These are phyloP conservation scores for Peniophora sp. DNA, from an alignment of 1,284 basidiomycete species.

Conservation along the genomic window DNA sequence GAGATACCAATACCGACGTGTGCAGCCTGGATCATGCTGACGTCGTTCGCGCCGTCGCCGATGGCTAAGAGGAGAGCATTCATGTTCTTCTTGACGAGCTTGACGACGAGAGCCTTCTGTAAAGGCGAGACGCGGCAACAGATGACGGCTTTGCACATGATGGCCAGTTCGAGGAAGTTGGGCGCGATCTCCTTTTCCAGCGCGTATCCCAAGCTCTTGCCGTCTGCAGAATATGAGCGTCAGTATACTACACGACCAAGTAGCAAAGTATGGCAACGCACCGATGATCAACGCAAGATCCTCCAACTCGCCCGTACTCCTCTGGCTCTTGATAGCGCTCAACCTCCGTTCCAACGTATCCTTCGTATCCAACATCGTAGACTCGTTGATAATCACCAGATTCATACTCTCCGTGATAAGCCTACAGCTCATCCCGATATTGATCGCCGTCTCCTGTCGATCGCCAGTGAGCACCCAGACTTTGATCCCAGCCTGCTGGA, in stretches of 20 bases:
- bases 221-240: conserved; percentile 47
- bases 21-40: conserved; percentile 95
- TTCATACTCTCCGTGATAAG: conserved; percentile 99
- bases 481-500: conserved; percentile 98
- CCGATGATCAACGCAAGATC: conserved; percentile 95
- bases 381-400: conserved; percentile 93
- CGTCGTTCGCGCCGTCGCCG: conserved; percentile 96
- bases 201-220: conserved; percentile 90
- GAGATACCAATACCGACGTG: conserved; percentile 98
- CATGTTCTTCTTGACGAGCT: conserved; percentile 96
- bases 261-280: conserved; percentile 26
- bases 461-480: conserved; percentile 99
- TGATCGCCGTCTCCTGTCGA: conserved; percentile 98
- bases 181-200: conserved; percentile 90
- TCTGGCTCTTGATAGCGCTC: conserved; percentile 88
- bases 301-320: conserved; percentile 85
- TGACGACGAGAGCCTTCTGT: conserved; percentile 97
- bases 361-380: conserved; percentile 73
- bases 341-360: conserved; percentile 87
- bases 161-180: conserved; percentile 89
- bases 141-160: conserved; percentile 97
- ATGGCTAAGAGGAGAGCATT: conserved; percentile 92
- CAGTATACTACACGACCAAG: neutral
- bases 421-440: conserved; percentile 96
- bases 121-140: conserved; percentile 98